Conservation (phyloP, 75 land plant genomes). For the Chamaecyparis obtusa region DNA sequence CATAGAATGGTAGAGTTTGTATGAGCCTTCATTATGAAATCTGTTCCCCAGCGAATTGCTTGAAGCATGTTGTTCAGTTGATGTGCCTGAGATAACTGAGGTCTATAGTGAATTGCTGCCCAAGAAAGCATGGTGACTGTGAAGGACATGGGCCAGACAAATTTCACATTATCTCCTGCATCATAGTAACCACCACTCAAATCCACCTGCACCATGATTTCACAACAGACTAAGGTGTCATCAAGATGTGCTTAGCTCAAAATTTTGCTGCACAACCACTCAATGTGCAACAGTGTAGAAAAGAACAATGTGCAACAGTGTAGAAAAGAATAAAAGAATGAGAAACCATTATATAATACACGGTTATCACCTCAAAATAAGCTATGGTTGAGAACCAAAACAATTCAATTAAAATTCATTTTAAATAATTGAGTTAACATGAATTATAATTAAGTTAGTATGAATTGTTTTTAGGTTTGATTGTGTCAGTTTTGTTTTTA, state of each 20-base stretch:
- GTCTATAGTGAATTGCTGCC: conserved; percentile 19
- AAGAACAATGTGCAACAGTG: neutral
- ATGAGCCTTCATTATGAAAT: conserved; percentile 20
- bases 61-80: conserved; percentile 18
- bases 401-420: too few relatives aligned
- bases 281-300: neutral
- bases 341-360: too few relatives aligned
- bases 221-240: conserved; percentile 32
- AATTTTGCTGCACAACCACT: neutral
- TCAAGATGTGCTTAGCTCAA: neutral
- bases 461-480: too few relatives aligned
- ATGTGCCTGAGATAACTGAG: conserved; percentile 7
- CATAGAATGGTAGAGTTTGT: conserved; percentile 21
- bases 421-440: too few relatives aligned
- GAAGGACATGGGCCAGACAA: conserved; percentile 44
- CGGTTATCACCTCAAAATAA: too few relatives aligned
- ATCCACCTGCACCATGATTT: conserved; percentile 45
- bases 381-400: too few relatives aligned
- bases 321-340: too few relatives aligned
- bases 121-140: conserved; percentile 30
- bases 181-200: conserved; percentile 44
- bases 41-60: conserved; percentile 38
- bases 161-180: conserved; percentile 50
- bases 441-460: too few relatives aligned
- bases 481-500: too few relatives aligned